A percentile compares a stretch with the other conserved stretches of the same genome.
Evolutionary conservation across 345 rosid genomes (phyloP).

Genomic region (Mangifera indica): DNA sequence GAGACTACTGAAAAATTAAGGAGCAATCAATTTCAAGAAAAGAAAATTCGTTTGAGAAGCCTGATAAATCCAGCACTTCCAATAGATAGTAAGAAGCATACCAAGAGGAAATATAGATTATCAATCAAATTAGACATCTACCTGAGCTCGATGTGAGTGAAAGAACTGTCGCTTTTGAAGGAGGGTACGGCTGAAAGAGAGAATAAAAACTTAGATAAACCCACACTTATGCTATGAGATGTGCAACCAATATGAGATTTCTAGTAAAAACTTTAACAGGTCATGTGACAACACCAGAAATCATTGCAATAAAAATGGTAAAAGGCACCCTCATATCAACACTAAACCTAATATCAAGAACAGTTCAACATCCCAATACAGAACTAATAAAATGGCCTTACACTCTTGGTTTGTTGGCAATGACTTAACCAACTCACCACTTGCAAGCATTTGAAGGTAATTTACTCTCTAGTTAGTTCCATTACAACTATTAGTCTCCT

Average conservation of each 20-base stretch:
- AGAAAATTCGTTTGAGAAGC: background rate
- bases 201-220: conserved; percentile 20
- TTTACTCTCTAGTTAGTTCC: background rate
- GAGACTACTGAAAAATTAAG: background rate
- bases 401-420: background rate
- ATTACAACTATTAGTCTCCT: background rate
- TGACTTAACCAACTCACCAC: background rate
- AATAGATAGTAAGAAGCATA: background rate
- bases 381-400: background rate
- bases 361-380: background rate
- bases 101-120: background rate
- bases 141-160: conserved; percentile 99
- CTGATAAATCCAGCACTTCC: background rate
- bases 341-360: background rate
- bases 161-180: conserved; percentile 92
- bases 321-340: background rate
- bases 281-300: background rate
- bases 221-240: conserved; percentile 8
- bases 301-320: background rate
- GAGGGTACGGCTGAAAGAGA: conserved; percentile 63
- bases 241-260: background rate
- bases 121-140: conserved; percentile 24
- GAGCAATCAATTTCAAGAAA: background rate
- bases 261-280: background rate
- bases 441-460: background rate